These are phyloP conservation scores for Eremochloa ophiuroides DNA, from an alignment of 176 grass and related monocot genomes.

Conservation along the genomic window DNA sequence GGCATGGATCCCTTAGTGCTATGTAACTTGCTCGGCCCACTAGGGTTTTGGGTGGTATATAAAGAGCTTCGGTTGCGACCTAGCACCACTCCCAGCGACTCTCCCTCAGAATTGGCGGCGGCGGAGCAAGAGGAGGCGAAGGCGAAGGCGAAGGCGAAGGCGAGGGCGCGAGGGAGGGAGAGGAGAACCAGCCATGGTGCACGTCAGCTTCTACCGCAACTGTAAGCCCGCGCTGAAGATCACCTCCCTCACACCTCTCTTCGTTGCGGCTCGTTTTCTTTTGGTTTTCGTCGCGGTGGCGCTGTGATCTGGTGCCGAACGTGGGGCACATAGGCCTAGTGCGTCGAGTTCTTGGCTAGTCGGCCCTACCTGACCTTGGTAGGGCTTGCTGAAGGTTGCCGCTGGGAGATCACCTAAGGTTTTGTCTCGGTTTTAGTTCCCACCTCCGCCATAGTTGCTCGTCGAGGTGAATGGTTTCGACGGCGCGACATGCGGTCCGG, in stretches of 20 bases:
- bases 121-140: slow-evolving; percentile 13
- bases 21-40: neutral
- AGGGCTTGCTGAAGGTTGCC: too few relatives aligned
- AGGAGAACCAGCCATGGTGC: slow-evolving; percentile 51
- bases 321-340: neutral
- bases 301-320: neutral
- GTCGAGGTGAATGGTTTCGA: neutral
- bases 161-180: neutral
- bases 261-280: neutral
- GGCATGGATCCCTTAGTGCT: neutral
- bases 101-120: slow-evolving; percentile 24
- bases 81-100: neutral
- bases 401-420: neutral
- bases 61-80: neutral
- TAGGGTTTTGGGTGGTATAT: slow-evolving; percentile 42
- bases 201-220: slow-evolving; percentile 68
- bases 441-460: neutral
- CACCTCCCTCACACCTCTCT: neutral
- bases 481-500: neutral
- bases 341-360: neutral
- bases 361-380: neutral
- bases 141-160: neutral
- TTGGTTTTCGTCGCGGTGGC: neutral
- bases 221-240: slow-evolving; percentile 25
- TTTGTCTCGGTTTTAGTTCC: neutral